A percentile compares a stretch with the other conserved stretches of the same genome.
phyloP scores from a whole-genome alignment of 768 basidiomycete genomes.

The Podaxis carcinomalis region DNA sequence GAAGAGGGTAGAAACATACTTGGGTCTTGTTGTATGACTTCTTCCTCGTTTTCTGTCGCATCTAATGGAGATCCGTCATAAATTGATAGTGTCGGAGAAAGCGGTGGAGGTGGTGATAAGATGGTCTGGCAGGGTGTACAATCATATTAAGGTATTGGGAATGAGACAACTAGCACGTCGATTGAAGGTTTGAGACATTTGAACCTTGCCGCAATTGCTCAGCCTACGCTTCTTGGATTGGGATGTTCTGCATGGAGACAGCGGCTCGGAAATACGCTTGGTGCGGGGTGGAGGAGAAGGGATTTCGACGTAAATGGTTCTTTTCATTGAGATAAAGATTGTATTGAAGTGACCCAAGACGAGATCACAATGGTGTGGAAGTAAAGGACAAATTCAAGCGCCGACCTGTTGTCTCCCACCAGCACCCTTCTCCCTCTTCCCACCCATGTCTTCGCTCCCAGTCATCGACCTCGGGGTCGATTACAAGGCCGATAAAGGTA shows the following conservation, averaged over 20 bases:
- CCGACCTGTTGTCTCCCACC: conserved; percentile 15
- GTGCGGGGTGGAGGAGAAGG: not conserved
- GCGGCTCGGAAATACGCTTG: not conserved
- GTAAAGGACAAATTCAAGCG: conserved; percentile 30
- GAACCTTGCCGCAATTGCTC: conserved; percentile 4
- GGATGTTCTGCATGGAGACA: not conserved
- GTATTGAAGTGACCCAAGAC: not conserved
- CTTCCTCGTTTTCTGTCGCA: not conserved
- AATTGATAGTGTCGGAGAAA: conserved; percentile 23
- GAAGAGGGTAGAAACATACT: not conserved
- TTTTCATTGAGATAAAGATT: not conserved
- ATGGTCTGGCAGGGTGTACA: not conserved
- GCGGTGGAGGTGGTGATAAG: not conserved
- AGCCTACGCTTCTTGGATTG: not conserved
- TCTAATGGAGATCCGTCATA: not conserved
- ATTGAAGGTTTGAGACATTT: not conserved
- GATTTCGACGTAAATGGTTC: not conserved
- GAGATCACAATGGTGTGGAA: conserved; percentile 7
- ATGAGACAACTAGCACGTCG: not conserved
- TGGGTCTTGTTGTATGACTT: not conserved
- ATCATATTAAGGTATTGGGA: not conserved
- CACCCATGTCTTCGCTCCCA: conserved; percentile 57
- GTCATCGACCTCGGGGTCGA: conserved; percentile 55
- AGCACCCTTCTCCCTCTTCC: conserved; percentile 21
- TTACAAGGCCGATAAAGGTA: conserved; percentile 75